Base-by-base conservation (phyloP, 78 protist genomes). In the Speleostelium caveatum region DNA sequence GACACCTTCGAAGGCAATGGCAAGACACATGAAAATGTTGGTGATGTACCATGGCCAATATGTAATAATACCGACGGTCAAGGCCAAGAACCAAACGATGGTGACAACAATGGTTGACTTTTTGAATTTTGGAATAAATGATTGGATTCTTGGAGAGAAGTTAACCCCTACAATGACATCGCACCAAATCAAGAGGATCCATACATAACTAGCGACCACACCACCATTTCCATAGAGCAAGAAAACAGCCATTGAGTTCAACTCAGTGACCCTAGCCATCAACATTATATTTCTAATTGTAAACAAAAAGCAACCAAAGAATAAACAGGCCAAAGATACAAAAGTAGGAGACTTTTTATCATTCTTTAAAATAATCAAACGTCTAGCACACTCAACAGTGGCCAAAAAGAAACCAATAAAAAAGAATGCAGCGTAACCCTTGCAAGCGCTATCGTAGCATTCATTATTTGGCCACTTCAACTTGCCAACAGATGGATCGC, bases 151-250 rank as follows among this genome's bases (percentile, higher is more conserved):
- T 56, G 56, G 56, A 5, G 67, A 61, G 32, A 75, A 75, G 69
- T 75, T 75, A 1, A 75, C 85, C n/a, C 33, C 7, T 1, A 41
- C 24, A 58, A 75, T 75, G 24, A 75, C 60, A 14, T 75, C 69
- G 22, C 85, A 75, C 85, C 85, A 75, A 0, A 63, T 12, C n/a
- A 59, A 5, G 4, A 75, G 69, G 19, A 75, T 75, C 67, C 67
- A 75, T 3, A 75, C 53, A 60, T 75, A 75, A 1, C 62, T 24
- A 2, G 85, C 33, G 32, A 75, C 21, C 5, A 22, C 32, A 30
- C 41, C 41, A 14, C 71, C 85, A 38, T 45, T 26, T 19, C 58
- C 41, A 60, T 45, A 75, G 51, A 75, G 24, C 21, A 75, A 41
- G 35, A 75, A 39, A 4, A 59, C 4, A 4, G 22, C 19, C 21